Evolutionary conservation across 495 filamentous ascomycete genomes (phyloP), one percentile per base, ranked within the genome.

Genomic region (Polyplosphaeria fusca): DNA sequence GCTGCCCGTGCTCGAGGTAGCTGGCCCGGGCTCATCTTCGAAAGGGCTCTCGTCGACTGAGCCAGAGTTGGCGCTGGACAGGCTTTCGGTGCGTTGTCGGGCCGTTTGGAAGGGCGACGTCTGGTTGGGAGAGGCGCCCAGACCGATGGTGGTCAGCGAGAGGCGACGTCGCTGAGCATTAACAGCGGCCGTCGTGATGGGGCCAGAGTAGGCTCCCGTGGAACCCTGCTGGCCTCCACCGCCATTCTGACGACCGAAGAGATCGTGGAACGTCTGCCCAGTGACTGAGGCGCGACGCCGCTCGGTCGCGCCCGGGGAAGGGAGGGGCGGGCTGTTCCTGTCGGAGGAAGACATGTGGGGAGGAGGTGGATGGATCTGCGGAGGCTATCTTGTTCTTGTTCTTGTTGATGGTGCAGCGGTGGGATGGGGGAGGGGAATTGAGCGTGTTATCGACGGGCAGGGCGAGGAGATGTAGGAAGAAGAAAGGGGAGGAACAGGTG

Each of bases 41-140:
- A 91, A 79, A 39, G 91, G 86, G 57, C 77, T 89, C 70, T 96
- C 93, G 63, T 96, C 90, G 43, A 84, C 73, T n/a, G 84, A 86
- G 49, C 85, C 82, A n/a, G 83, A 84, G 62, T 81, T 81, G 27
- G 81, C 82, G 59, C 81, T 84, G 44, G 82, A 82, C 49, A 85
- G 68, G 68, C 91, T 96, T 56, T 82, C 86, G 26, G 85, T 84
- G 35, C 89, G 84, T 35, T 83, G 68, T 24, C 71, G 74, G 52
- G 76, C 70, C 47, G 74, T 74, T 18, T 72, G 72, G 67, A 80
- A 86, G 22, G 82, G 75, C 3, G 82, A 81, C 37, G 77, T 79
- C 56, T 73, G 70, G 38, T 76, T 79, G 3, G 90, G 88, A 12
- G 91, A 90, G 38, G 88, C 89, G 22, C 87, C 88, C 32, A 95